Conservation (phyloP, 305 asterid genomes). For the Plantago rigida region DNA sequence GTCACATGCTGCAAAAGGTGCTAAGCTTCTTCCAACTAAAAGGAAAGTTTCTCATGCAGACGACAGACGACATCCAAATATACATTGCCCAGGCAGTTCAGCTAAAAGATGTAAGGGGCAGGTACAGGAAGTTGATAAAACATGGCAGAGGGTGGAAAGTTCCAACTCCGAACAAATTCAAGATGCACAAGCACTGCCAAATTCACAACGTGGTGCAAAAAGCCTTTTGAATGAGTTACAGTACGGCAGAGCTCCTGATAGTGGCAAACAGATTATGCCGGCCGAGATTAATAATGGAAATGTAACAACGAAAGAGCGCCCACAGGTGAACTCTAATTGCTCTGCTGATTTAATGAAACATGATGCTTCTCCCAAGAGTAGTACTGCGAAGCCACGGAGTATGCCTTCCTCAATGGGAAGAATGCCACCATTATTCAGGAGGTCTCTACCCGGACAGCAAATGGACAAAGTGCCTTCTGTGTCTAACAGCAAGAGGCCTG, state of each 20-base stretch:
- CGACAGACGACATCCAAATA: constrained; percentile 23
- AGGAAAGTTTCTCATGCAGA: constrained; percentile 32
- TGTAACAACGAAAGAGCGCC: constrained; percentile 17
- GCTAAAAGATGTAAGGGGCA: constrained; percentile 30
- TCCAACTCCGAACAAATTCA: constrained; percentile 31
- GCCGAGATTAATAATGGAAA: constrained; percentile 20
- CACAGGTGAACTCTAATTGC: constrained; percentile 10
- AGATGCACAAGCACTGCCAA: constrained; percentile 21
- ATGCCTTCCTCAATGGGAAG: constrained; percentile 18
- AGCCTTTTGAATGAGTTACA: too few relatives aligned
- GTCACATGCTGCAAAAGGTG: constrained; percentile 16
- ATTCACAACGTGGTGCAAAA: constrained; percentile 19
- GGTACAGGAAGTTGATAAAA: constrained; percentile 21
- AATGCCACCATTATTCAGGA: constrained; percentile 12
- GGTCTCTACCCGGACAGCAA: constrained; percentile 22
- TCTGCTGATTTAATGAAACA: constrained; percentile 27
- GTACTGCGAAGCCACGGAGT: constrained; percentile 16
- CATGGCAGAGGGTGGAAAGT: constrained; percentile 24
- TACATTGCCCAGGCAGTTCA: constrained; percentile 14
- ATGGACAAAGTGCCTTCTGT: constrained; percentile 16
- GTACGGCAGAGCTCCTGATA: constrained; percentile 3
- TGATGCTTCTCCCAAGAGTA: constrained; percentile 13
- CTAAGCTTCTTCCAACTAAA: constrained; percentile 30
- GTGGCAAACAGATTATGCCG: constrained; percentile 22
- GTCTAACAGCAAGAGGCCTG: constrained; percentile 26